Evolutionary conservation across 2,329 filamentous ascomycete genomes (phyloP).

Genomic region (Pseudocercospora pini-densiflorae): DNA sequence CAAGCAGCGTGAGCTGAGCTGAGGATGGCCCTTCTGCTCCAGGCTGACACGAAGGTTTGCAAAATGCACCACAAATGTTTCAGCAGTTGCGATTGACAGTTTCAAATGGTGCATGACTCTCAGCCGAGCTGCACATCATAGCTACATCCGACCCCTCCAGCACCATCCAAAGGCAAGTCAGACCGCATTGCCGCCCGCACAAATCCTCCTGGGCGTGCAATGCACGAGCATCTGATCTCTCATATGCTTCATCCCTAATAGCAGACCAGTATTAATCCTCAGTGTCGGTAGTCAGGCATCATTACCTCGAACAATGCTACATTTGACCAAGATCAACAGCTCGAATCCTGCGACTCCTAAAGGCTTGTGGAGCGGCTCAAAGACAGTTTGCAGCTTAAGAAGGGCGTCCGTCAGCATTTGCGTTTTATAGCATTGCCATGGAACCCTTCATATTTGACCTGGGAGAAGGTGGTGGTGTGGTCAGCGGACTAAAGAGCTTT

Average conservation of each 20-base stretch:
- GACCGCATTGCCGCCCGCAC: neutral
- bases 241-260: neutral
- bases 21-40: too few relatives aligned
- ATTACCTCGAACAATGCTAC: neutral
- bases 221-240: neutral
- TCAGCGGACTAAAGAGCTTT: conserved; percentile 20
- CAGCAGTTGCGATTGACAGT: neutral
- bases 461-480: conserved; percentile 14
- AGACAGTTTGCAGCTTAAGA: neutral
- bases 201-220: neutral
- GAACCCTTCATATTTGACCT: conserved; percentile 23
- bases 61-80: neutral
- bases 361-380: neutral
- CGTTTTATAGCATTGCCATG: neutral
- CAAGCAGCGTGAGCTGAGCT: too few relatives aligned
- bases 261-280: neutral
- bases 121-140: neutral
- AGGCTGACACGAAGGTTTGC: neutral
- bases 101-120: neutral
- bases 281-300: neutral
- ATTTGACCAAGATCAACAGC: neutral
- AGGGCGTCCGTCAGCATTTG: neutral
- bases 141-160: neutral
- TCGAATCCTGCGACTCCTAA: neutral
- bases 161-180: neutral